phyloP scores from a whole-genome alignment of 345 rosid genomes.

The Lepidium africanum region DNA sequence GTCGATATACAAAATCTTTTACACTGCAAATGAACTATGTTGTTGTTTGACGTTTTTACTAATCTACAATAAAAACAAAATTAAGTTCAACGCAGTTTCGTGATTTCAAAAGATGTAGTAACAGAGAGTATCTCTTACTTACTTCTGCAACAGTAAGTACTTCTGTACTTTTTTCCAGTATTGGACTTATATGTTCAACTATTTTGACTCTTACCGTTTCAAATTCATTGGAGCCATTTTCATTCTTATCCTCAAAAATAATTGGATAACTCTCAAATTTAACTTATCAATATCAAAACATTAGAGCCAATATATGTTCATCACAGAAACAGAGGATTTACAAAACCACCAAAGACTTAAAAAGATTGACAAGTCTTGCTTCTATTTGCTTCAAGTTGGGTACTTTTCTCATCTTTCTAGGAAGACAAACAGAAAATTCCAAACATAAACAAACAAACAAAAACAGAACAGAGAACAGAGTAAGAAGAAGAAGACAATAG shows the following conservation, averaged over 20 bases:
- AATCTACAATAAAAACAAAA: slow-evolving; percentile 18
- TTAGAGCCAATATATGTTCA: slow-evolving; percentile 15
- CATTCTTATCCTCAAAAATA: not conserved
- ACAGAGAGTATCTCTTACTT: slow-evolving; percentile 6
- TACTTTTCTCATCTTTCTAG: not conserved
- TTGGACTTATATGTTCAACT: not conserved
- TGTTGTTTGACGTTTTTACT: not conserved
- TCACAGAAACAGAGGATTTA: slow-evolving; percentile 15
- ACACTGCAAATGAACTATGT: slow-evolving; percentile 20
- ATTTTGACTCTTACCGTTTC: slow-evolving; percentile 7
- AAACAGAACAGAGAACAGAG: not conserved
- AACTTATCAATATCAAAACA: not conserved
- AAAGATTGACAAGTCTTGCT: no score
- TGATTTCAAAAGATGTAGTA: not conserved
- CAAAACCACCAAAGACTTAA: not conserved
- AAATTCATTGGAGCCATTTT: not conserved
- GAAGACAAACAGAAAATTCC: slow-evolving; percentile 1
- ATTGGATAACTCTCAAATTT: not conserved
- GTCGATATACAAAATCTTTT: slow-evolving; percentile 6
- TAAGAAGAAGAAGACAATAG: slow-evolving; percentile 4
- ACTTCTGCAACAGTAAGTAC: slow-evolving; percentile 17
- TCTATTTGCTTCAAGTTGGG: not conserved
- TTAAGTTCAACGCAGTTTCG: slow-evolving; percentile 21
- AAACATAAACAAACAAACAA: not conserved
- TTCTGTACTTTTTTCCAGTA: not conserved